Conservation (phyloP, 208 protist species). For the Lotmaria passim region DNA sequence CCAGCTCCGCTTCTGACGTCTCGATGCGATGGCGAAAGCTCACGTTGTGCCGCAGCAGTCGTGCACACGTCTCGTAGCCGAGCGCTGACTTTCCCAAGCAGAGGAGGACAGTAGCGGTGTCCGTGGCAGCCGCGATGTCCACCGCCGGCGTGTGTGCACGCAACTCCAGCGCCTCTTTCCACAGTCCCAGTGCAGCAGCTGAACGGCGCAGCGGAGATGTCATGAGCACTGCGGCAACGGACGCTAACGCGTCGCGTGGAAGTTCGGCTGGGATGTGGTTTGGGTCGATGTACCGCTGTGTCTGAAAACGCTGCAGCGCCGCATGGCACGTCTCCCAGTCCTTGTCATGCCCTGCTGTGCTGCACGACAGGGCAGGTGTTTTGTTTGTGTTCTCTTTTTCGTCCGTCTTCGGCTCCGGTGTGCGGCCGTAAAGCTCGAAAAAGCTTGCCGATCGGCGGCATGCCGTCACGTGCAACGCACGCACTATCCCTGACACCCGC, state of each 20-base stretch:
- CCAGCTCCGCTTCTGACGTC: not conserved
- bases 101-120: slow-evolving; percentile 9
- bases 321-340: slow-evolving; percentile 18
- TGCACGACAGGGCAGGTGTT: slow-evolving; percentile 4
- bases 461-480: slow-evolving; percentile 1
- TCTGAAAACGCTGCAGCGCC: slow-evolving; percentile 23
- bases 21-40: not conserved
- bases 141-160: slow-evolving; percentile 5
- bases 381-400: not conserved
- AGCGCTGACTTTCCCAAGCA: slow-evolving; percentile 4
- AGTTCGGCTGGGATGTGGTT: slow-evolving; percentile 7
- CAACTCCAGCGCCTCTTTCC: slow-evolving; percentile 31
- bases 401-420: not conserved
- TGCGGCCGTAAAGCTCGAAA: slow-evolving; percentile 36
- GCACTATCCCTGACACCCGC: slow-evolving; percentile 10
- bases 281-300: slow-evolving; percentile 34
- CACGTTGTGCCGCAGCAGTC: not conserved
- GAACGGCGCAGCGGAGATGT: slow-evolving; percentile 23
- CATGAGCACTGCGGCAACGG: slow-evolving; percentile 21
- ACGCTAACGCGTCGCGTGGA: slow-evolving; percentile 24
- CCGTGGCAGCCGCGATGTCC: slow-evolving; percentile 13
- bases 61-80: not conserved
- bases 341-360: not conserved
- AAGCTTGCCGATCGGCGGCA: slow-evolving; percentile 20
- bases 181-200: slow-evolving; percentile 12